Base-by-base conservation (phyloP, 148 eudicot genomes). In the Tetragonia tetragonoides region DNA sequence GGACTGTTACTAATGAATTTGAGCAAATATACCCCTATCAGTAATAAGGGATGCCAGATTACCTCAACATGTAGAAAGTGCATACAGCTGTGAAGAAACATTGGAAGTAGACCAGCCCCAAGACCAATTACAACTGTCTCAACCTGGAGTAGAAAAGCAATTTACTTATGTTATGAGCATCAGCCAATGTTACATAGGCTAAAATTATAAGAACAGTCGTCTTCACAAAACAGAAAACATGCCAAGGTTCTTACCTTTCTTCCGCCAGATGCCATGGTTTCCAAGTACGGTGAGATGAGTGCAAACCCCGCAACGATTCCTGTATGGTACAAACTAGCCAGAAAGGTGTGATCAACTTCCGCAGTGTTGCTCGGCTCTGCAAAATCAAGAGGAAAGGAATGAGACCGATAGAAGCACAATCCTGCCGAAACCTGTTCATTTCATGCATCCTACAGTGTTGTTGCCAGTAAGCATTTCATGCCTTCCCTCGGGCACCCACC, bases 91-190 rank as follows among this genome's bases (percentile, higher is more conserved):
- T 80, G 92, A 71, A 95, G 93, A 87, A 93, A 91, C 95, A 90
- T 91, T 23, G 97, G 97, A 82, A 95, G 97, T 71, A 95, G 71
- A 66, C 99, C 99, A 70, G 99, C 99, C 80, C 99, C 97, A 73
- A 95, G 97, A 83, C 99, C 99, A 83, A 95, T 85, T 64, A 95
- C 90, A 86, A 88, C 88, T 17, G 93, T 74, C 81, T 84, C 83
- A 39, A 93, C 85, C 99, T 95, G 89, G 15, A 10, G 63, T 64
- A 81, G 68, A 56, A 68, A 59, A 65, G 54, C 21, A 47, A 70
- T 38, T 41, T 39, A 44, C 47, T 28, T 28, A 0, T 28, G 72
- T 39, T 59, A 64, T 38, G 70, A 65, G 49, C 63, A 53, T 51
- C 49, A 62, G 39, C 23, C 23, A 69, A 39, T 67, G 70, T 23